Conservation (phyloP, 805 yeast species). For the Sugiyamaella americana region DNA sequence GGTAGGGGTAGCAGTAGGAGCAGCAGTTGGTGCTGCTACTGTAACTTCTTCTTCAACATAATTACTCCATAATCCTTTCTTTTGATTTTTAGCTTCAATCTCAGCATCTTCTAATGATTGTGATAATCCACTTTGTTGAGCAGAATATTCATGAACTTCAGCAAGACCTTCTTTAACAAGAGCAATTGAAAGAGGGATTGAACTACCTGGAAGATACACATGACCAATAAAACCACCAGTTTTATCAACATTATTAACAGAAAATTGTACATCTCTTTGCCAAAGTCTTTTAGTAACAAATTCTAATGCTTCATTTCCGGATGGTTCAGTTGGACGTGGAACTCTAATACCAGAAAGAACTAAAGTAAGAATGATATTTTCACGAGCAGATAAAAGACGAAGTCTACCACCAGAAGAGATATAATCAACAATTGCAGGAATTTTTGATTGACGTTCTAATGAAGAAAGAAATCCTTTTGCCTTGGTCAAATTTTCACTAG, state of each 20-base stretch:
- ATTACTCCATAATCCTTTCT: slow-evolving; percentile 62
- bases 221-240: slow-evolving; percentile 78
- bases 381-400: slow-evolving; percentile 61
- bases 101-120: slow-evolving; percentile 56
- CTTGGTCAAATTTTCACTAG: slow-evolving; percentile 64
- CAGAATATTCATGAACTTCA: slow-evolving; percentile 58
- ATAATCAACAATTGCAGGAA: slow-evolving; percentile 67
- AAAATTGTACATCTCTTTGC: slow-evolving; percentile 70
- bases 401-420: slow-evolving; percentile 65
- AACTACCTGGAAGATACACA: slow-evolving; percentile 46
- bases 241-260: slow-evolving; percentile 64
- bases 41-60: slow-evolving; percentile 40
- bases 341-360: slow-evolving; percentile 68
- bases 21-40: slow-evolving; percentile 20
- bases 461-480: slow-evolving; percentile 71
- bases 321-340: slow-evolving; percentile 33
- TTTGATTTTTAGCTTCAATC: slow-evolving; percentile 47
- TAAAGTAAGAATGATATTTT: slow-evolving; percentile 60
- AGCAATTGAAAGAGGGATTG: slow-evolving; percentile 50
- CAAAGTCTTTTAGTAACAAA: slow-evolving; percentile 48
- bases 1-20: slow-evolving; percentile 17
- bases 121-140: slow-evolving; percentile 49
- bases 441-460: slow-evolving; percentile 56
- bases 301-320: slow-evolving; percentile 46
- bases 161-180: slow-evolving; percentile 60